Base-by-base conservation (phyloP, 306 rosid species). In the Carpinus fangiana region DNA sequence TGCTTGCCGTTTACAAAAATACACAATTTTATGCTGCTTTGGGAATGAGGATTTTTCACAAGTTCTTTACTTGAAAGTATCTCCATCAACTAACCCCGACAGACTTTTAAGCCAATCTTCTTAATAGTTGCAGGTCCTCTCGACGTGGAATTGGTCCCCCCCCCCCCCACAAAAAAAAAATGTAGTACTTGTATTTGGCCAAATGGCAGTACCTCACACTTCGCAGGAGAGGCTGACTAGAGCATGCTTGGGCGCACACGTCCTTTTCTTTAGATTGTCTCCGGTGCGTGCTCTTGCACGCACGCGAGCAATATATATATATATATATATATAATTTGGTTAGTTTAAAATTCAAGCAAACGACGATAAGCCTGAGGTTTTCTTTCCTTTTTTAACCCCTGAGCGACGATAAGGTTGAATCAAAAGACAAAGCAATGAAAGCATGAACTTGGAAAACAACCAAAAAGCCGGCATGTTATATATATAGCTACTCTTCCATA, bases 381-480 rank as follows among this genome's bases (percentile, higher is more conserved):
- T 48, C 16, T 48, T 48, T 8, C 16, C 2, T 10, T 48, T 48
- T 48, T 48, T 48, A 48, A 48, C 52, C 16, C 52, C 52, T 11
- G 52, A 48, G 52, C 14, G 52, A 11, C 52, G 12, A 78, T 36
- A 60, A 82, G 86, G 70, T 60, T 65, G 12, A 26, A 43, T 18
- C 14, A 57, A 68, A 52, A 21, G 64, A 56, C 56, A 28, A 9
- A 20, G 23, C 20, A 18, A 66, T 47, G 50, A n/a, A 46, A 34
- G 43, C 21, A 68, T 23, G 59, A 34, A 69, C 48, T 7, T 61
- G 78, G 52, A 45, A 70, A 36, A 85, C 65, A 81, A 75, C 75
- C 57, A 76, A 81, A 87, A 82, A 46, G 86, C 86, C 88, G 86
- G 89, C 89, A 78, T 28, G 70, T 69, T 81, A 73, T 31, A 31